Percentiles rank a stretch among this genome's conserved stretches.
Conservation (phyloP, 108 stramenopile genomes). For the Fistulifera solaris region DNA sequence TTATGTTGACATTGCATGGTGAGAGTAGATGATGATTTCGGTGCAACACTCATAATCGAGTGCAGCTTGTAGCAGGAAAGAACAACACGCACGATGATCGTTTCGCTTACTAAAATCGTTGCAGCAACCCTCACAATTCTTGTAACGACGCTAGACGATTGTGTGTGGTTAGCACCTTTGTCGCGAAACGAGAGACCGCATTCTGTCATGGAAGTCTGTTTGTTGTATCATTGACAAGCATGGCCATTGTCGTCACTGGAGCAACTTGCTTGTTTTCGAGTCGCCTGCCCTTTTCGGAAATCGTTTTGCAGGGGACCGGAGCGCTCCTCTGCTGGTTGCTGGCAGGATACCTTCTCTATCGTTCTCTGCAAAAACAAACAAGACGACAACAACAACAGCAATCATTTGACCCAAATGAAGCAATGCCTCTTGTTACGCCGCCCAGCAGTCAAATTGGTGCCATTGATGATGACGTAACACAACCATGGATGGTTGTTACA, state of each 20-base stretch:
- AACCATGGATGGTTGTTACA: constrained; percentile 33
- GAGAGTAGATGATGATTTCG: too few species aligned
- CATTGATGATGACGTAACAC: not conserved
- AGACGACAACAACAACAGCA: constrained; percentile 9
- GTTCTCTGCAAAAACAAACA: constrained; percentile 25
- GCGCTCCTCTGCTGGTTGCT: constrained; percentile 43
- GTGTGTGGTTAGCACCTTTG: constrained; percentile 58
- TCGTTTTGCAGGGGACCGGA: constrained; percentile 26
- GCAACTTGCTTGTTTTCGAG: constrained; percentile 4
- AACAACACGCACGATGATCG: too few species aligned
- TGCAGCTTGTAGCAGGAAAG: too few species aligned
- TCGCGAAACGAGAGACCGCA: constrained; percentile 23
- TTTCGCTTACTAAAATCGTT: constrained; percentile 12
- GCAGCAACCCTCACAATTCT: constrained; percentile 46
- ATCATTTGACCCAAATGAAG: not conserved
- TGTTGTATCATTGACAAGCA: constrained; percentile 10
- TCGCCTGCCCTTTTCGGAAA: constrained; percentile 10
- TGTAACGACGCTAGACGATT: constrained; percentile 60
- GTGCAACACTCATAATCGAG: too few species aligned
- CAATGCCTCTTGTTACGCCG: constrained; percentile 7
- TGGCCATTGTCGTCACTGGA: not conserved
- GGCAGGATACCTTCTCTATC: constrained; percentile 8
- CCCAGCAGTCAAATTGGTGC: not conserved
- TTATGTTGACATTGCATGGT: too few species aligned
- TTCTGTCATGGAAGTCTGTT: constrained; percentile 41